Conservation (phyloP, 352 stramenopile genomes). For the Globisporangium lucens region DNA sequence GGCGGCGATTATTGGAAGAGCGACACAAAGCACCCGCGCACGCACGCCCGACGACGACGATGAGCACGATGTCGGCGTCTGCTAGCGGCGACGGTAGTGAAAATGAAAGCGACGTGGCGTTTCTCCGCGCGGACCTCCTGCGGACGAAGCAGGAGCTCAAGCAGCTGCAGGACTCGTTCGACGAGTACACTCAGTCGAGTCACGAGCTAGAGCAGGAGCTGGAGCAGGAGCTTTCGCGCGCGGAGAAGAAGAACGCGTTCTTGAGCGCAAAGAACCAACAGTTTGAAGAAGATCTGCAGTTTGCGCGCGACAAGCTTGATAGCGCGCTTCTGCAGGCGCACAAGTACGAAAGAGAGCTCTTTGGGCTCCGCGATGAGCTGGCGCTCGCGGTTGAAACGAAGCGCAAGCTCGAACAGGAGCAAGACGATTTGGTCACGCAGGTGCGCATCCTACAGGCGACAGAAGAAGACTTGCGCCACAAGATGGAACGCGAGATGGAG, state of each 20-base stretch:
- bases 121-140: constrained; percentile 45
- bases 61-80: background rate
- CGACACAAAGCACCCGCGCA: background rate
- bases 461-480: constrained; percentile 71
- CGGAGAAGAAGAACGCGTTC: constrained; percentile 49
- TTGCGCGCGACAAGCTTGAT: constrained; percentile 49
- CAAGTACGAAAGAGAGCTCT: constrained; percentile 52
- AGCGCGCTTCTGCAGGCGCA: constrained; percentile 46
- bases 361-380: constrained; percentile 42
- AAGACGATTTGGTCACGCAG: constrained; percentile 77
- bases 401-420: constrained; percentile 62
- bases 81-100: background rate
- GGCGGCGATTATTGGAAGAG: background rate
- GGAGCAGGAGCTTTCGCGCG: constrained; percentile 66
- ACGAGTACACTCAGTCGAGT: constrained; percentile 82
- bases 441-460: constrained; percentile 81
- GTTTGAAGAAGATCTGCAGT: constrained; percentile 51
- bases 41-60: background rate
- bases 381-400: constrained; percentile 31
- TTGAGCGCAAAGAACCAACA: constrained; percentile 44
- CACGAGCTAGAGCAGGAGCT: constrained; percentile 76
- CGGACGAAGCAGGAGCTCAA: constrained; percentile 62
- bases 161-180: constrained; percentile 69
- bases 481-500: constrained; percentile 84
- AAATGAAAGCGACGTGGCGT: constrained; percentile 11